phyloP scores from a whole-genome alignment of 2,329 filamentous ascomycete genomes.

The Fusarium xyrophilum region DNA sequence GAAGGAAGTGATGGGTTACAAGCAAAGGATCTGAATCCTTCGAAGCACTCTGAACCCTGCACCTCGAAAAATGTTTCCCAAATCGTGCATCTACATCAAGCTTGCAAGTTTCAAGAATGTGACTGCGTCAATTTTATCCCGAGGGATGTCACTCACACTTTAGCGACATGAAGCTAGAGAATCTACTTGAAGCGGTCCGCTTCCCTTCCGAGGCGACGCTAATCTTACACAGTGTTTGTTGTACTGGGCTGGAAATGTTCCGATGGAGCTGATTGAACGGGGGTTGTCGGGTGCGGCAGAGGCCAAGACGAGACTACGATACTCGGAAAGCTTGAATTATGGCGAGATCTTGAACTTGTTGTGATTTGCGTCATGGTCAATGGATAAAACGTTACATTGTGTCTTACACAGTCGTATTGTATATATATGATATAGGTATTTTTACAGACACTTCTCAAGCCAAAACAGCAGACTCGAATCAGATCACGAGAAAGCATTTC shows the following conservation, averaged over 20 bases:
- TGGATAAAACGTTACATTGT: not conserved
- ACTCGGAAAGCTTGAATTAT: not conserved
- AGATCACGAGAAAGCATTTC: not conserved
- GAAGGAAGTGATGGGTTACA: not conserved
- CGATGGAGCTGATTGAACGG: not conserved
- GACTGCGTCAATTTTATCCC: not conserved
- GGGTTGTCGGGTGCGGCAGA: not conserved
- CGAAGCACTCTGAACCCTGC: not conserved
- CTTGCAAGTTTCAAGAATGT: not conserved
- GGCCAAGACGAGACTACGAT: not conserved
- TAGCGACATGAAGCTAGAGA: not conserved
- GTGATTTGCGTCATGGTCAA: not conserved
- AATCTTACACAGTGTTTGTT: not conserved
- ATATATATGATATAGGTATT: not conserved
- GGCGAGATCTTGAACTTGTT: rapidly evolving
- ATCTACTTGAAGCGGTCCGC: not conserved
- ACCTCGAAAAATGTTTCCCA: not conserved
- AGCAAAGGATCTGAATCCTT: not conserved
- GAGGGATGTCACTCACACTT: not conserved
- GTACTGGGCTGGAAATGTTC: not conserved
- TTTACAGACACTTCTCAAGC: not conserved
- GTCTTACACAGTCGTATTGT: not conserved
- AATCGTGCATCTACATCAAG: not conserved
- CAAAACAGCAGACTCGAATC: not conserved
- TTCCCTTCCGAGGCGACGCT: not conserved